phyloP scores from a whole-genome alignment of 257 asterid species.

The Solanum tacnaense region DNA sequence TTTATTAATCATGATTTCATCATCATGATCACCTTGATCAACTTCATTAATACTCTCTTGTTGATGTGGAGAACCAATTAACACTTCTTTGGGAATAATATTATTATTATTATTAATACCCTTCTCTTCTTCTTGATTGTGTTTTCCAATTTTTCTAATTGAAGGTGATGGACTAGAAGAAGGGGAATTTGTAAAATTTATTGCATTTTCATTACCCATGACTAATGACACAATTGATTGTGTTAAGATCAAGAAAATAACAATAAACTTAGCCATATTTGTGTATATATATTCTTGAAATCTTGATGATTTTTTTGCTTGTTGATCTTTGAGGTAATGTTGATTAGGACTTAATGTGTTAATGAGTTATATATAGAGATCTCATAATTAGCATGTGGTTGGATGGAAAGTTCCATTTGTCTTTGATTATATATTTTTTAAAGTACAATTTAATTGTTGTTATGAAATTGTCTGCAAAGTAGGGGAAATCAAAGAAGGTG shows the following conservation, averaged over 20 bases:
- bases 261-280: slow-evolving; percentile 4
- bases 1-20: not conserved
- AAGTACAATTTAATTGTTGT: slow-evolving; percentile 1
- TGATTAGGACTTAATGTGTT: not conserved
- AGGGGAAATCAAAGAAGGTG: slow-evolving; percentile 20
- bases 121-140: not conserved
- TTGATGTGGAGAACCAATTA: not conserved
- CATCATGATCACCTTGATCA: not conserved
- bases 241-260: slow-evolving; percentile 7
- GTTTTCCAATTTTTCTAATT: slow-evolving; percentile 10
- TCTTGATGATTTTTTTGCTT: not conserved
- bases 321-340: not conserved
- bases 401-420: slow-evolving; percentile 18
- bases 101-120: not conserved
- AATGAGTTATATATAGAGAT: not conserved
- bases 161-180: not conserved
- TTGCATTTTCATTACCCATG: not conserved
- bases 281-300: not conserved
- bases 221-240: slow-evolving; percentile 1
- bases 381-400: not conserved
- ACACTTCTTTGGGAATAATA: not conserved
- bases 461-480: slow-evolving; percentile 17
- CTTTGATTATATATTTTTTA: not conserved
- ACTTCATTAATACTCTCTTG: not conserved
- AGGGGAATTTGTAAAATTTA: not conserved